Evolutionary conservation across 345 rosid species (phyloP).

Genomic region (Euphorbia peplus): DNA sequence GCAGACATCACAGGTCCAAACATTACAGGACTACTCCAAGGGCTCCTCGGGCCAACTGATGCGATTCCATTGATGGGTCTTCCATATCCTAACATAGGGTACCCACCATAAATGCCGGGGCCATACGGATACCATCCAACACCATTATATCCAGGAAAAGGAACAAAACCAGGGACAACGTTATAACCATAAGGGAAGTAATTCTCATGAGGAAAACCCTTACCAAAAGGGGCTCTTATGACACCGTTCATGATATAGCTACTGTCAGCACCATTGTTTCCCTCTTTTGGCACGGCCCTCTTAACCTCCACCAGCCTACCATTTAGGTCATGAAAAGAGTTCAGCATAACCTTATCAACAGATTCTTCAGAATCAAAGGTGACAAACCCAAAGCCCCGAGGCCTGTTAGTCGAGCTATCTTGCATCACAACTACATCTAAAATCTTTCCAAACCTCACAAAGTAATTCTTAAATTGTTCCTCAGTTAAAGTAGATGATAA

Average conservation of each 20-base stretch:
- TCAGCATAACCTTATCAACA: slow-evolving; percentile 59
- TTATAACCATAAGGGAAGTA: slow-evolving; percentile 32
- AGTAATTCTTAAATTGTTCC: slow-evolving; percentile 66
- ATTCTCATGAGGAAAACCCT: slow-evolving; percentile 24
- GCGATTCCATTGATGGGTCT: slow-evolving; percentile 28
- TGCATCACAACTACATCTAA: slow-evolving; percentile 85
- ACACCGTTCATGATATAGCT: slow-evolving; percentile 14
- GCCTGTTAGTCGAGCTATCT: slow-evolving; percentile 60
- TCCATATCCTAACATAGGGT: slow-evolving; percentile 33
- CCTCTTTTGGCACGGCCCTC: slow-evolving; percentile 82
- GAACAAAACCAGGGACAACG: slow-evolving; percentile 22
- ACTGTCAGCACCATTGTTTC: slow-evolving; percentile 28
- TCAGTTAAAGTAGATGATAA: slow-evolving; percentile 58
- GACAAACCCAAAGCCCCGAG: slow-evolving; percentile 87
- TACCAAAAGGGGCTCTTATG: slow-evolving; percentile 12
- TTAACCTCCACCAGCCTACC: slow-evolving; percentile 72
- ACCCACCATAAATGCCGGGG: slow-evolving; percentile 33
- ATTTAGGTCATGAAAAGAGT: slow-evolving; percentile 57
- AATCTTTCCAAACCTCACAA: slow-evolving; percentile 66
- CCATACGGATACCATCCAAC: slow-evolving; percentile 38
- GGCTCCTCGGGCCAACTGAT: slow-evolving; percentile 30
- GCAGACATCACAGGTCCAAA: slow-evolving; percentile 32
- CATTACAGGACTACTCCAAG: slow-evolving; percentile 40
- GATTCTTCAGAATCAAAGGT: slow-evolving; percentile 70
- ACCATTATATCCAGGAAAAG: slow-evolving; percentile 28